Conservation (phyloP, 345 rosid genomes). For the Salix suchowensis region DNA sequence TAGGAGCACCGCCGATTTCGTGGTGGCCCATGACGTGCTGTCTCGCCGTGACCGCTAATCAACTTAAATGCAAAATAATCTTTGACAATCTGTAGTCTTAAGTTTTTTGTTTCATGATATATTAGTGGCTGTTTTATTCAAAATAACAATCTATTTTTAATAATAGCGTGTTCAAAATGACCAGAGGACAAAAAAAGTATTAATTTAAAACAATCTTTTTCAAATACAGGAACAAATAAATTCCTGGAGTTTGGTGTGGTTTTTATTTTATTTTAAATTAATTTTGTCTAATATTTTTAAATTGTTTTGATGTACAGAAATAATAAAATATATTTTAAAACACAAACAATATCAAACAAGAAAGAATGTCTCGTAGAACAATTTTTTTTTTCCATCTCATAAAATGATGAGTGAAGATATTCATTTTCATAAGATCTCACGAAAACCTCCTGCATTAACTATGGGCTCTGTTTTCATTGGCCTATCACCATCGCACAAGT, state of each 20-base stretch:
- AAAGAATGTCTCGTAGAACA: neutral
- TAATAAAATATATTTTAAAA: too few species aligned
- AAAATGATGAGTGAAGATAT: neutral
- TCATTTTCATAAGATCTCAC: neutral
- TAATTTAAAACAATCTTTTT: too few species aligned
- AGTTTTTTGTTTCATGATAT: too few species aligned
- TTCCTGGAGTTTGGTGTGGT: too few species aligned
- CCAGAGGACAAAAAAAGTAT: too few species aligned
- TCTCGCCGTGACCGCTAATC: neutral
- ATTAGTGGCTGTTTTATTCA: too few species aligned
- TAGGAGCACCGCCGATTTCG: slow-evolving; percentile 3
- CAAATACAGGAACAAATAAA: too few species aligned
- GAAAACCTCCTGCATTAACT: neutral
- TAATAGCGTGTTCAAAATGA: too few species aligned
- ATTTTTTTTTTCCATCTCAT: neutral
- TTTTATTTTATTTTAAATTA: too few species aligned
- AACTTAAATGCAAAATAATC: neutral
- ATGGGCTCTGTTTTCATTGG: neutral
- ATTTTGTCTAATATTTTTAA: too few species aligned
- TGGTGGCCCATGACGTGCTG: neutral
- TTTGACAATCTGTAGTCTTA: neutral
- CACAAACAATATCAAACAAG: neutral
- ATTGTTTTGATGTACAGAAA: too few species aligned
- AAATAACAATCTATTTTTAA: too few species aligned
- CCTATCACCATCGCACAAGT: neutral